Conservation (phyloP, 495 filamentous ascomycete genomes). For the Penicillium arizonense region DNA sequence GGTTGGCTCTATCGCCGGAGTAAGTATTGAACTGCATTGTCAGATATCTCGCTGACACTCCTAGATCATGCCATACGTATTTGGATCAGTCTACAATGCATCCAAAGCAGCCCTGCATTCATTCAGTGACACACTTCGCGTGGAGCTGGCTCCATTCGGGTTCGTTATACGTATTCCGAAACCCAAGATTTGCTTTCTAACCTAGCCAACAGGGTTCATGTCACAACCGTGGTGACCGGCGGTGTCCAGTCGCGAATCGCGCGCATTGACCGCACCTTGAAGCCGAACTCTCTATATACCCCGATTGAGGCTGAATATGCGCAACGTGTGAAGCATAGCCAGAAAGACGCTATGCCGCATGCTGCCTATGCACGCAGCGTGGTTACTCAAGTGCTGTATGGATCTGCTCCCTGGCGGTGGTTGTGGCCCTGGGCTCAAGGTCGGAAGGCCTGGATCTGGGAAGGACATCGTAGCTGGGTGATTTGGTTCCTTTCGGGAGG, state of each 20-base stretch:
- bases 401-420: slow-evolving; percentile 44
- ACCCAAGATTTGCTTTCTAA: background rate
- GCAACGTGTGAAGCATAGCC: slow-evolving; percentile 53
- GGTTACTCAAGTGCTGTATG: slow-evolving; percentile 52
- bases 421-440: slow-evolving; percentile 45
- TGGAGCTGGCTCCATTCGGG: slow-evolving; percentile 51
- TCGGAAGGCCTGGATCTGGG: slow-evolving; percentile 53
- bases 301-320: slow-evolving; percentile 52
- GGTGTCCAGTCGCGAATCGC: slow-evolving; percentile 61
- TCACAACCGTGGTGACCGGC: slow-evolving; percentile 58
- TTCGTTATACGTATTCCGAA: slow-evolving; percentile 14
- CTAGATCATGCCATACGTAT: slow-evolving; percentile 53
- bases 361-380: slow-evolving; percentile 55
- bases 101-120: slow-evolving; percentile 63
- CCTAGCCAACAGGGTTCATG: slow-evolving; percentile 36
- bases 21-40: slow-evolving; percentile 17
- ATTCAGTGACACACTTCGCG: slow-evolving; percentile 58
- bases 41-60: background rate
- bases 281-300: slow-evolving; percentile 48
- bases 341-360: slow-evolving; percentile 52
- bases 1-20: slow-evolving; percentile 55
- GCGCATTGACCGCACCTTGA: slow-evolving; percentile 46
- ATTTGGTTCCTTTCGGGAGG: slow-evolving; percentile 43
- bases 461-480: slow-evolving; percentile 50
- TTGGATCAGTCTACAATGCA: slow-evolving; percentile 60